Percentiles rank a stretch among this genome's conserved stretches.
Evolutionary conservation across 129 eudicot genomes (phyloP).

Genomic region (Flaveria robusta): DNA sequence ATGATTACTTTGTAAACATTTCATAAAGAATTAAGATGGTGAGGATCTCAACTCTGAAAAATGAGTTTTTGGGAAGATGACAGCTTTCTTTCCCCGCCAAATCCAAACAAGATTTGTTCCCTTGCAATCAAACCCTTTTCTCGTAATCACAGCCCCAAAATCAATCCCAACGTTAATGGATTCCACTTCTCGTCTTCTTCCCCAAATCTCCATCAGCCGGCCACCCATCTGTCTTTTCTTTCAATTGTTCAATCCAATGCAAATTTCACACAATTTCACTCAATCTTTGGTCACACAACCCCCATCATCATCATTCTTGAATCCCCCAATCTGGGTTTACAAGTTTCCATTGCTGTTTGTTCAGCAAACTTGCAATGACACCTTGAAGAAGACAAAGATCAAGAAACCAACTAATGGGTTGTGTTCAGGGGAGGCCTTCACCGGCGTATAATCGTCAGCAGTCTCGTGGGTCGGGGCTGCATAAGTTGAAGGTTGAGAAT

Average conservation of each 20-base stretch:
- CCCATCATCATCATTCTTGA: background rate
- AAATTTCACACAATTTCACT: too few species aligned
- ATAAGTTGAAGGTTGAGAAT: conserved; percentile 46
- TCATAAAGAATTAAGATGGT: background rate
- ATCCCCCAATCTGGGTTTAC: background rate
- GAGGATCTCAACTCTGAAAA: conserved; percentile 22
- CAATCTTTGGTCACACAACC: background rate
- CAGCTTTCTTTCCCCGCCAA: conserved; percentile 33
- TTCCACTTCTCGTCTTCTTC: conserved; percentile 39
- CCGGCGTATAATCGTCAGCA: conserved; percentile 27
- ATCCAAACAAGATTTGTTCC: conserved; percentile 35
- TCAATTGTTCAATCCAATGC: background rate
- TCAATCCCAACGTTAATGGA: conserved; percentile 34
- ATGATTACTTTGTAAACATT: too few species aligned
- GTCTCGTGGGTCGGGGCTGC: conserved; percentile 33
- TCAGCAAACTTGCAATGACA: background rate
- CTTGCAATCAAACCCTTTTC: conserved; percentile 31
- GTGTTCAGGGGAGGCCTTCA: conserved; percentile 51
- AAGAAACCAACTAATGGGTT: conserved; percentile 51
- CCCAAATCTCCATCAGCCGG: conserved; percentile 29
- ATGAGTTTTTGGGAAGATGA: conserved; percentile 22
- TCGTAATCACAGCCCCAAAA: conserved; percentile 40
- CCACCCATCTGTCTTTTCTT: conserved; percentile 29
- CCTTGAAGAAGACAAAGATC: conserved; percentile 2
- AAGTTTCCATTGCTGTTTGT: background rate